Base-by-base conservation (phyloP, 2,329 filamentous ascomycete genomes). In the Pyrenophora tritici-repentis region DNA sequence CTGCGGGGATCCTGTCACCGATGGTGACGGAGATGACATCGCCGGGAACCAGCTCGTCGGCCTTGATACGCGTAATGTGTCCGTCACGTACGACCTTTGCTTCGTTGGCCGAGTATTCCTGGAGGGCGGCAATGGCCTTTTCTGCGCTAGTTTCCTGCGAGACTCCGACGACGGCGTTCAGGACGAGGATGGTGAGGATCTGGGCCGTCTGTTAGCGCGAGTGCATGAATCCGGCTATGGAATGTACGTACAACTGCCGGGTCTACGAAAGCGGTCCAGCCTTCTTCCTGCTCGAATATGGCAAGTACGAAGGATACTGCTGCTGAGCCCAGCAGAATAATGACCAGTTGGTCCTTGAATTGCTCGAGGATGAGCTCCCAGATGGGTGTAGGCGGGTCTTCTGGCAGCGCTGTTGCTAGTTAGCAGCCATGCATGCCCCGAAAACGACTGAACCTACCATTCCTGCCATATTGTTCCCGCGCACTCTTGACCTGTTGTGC, bases 91-190 rank as follows among this genome's bases (percentile, higher is more conserved):
- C 75, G 45, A 96, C 93, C 72, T 93, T 99, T 64, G 94, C 93
- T 76, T 96, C 91, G 76, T 97, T 99, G 69, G 94, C 94, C 24
- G 93, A 97, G 79, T 99, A 99, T 83, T 99, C 93, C 77, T 99
- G 94, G 50, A 99, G 84, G 37, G 94, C 94, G 20, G 94, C 92
- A 73, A 99, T 99, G 43, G 94, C 94, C 79, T 97, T 97, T 76
- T 99, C 94, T 61, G 94, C 94, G 71, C 92, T 97, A 77, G 90
- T 97, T 81, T 99, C 94, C 81, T 99, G 94, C 49, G 93, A 97
- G 22, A 99, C 94, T 72, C 94, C 94, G 59, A 99, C 94, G 62
- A 99, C 88, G 55, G 94, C 90, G 77, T 99, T 99, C 66, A 99
- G 86, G 58, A 99, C 88, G 38, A 99, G 83, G 70, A 99, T 99